Evolutionary conservation across 2,329 filamentous ascomycete genomes (phyloP).

Genomic region (Neofusicoccum parvum): DNA sequence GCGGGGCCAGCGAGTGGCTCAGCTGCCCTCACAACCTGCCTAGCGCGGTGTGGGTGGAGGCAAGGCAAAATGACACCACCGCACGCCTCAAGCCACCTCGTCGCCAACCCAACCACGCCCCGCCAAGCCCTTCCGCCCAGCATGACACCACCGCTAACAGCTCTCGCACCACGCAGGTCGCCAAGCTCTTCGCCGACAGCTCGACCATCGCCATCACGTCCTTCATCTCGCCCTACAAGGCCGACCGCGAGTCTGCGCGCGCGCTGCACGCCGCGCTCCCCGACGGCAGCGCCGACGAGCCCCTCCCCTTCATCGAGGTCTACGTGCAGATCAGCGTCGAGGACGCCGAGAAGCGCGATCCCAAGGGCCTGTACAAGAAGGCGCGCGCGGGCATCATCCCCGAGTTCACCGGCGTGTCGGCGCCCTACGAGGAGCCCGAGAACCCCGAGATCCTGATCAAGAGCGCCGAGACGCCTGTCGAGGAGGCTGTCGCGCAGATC

Average conservation of each 20-base stretch:
- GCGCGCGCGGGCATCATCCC: conserved; percentile 91
- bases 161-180: conserved; percentile 59
- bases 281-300: conserved; percentile 51
- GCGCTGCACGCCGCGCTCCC: conserved; percentile 69
- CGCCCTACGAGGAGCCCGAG: conserved; percentile 89
- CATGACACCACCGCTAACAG: neutral
- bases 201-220: conserved; percentile 87
- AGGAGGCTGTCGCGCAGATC: conserved; percentile 87
- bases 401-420: conserved; percentile 94
- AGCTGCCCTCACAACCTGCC: too few species aligned
- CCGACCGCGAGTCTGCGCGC: conserved; percentile 81
- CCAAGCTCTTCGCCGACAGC: conserved; percentile 93
- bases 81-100: neutral
- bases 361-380: conserved; percentile 98
- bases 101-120: neutral
- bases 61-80: too few species aligned
- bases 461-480: conserved; percentile 79
- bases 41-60: too few species aligned
- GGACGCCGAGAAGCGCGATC: conserved; percentile 91
- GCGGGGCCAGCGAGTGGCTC: too few species aligned
- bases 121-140: too few species aligned
- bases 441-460: conserved; percentile 84
- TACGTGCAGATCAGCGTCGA: conserved; percentile 89
- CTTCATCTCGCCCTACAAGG: conserved; percentile 94
- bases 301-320: conserved; percentile 89